Conservation (phyloP, 2,329 filamentous ascomycete genomes). For the Aspergillus tanneri region DNA sequence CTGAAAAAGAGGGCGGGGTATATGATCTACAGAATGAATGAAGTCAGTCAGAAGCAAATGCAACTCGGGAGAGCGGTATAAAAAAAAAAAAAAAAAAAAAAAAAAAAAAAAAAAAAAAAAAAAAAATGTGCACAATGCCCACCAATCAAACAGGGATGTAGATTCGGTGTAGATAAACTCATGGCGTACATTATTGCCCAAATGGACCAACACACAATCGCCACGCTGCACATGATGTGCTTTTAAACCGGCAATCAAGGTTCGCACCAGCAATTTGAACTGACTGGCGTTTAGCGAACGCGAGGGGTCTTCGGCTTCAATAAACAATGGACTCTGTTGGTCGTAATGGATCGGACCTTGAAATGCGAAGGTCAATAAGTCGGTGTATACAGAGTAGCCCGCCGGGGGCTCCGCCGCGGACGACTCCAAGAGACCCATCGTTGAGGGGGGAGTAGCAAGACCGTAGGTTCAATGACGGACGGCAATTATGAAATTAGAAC, state of each 20-base stretch:
- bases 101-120: background rate
- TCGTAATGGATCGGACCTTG: constrained; percentile 36
- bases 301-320: constrained; percentile 43
- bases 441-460: too few relatives aligned
- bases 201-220: constrained; percentile 46
- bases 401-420: constrained; percentile 19
- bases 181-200: constrained; percentile 42
- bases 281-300: constrained; percentile 38
- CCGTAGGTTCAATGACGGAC: too few relatives aligned
- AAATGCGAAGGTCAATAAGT: constrained; percentile 46
- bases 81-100: background rate
- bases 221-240: constrained; percentile 39
- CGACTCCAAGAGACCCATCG: constrained; percentile 27
- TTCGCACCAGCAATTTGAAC: constrained; percentile 37
- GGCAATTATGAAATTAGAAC: background rate
- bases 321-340: constrained; percentile 40
- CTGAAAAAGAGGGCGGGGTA: constrained; percentile 41
- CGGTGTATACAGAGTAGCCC: constrained; percentile 30
- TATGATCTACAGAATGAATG: constrained; percentile 31
- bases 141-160: too few relatives aligned
- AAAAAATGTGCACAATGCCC: too few relatives aligned
- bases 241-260: constrained; percentile 43
- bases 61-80: background rate
- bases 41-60: constrained; percentile 6
- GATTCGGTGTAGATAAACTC: constrained; percentile 10